These are phyloP conservation scores for Bruguiera hainesii DNA, from an alignment of 441 rosid genomes.

Conservation along the genomic window DNA sequence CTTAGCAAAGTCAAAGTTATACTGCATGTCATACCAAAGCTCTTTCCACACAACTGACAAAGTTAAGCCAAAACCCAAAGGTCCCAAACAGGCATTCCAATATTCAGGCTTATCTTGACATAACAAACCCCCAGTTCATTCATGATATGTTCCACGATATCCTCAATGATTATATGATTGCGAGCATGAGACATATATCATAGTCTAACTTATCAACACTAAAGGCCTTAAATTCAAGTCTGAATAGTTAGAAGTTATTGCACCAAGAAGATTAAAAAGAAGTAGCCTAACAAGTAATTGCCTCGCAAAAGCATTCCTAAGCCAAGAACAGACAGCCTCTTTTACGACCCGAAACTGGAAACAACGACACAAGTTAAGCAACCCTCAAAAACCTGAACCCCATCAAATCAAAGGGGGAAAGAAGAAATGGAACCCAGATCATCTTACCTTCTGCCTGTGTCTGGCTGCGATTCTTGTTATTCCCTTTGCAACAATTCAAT, in stretches of 20 bases:
- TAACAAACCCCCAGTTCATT: neutral
- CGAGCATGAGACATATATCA: no score
- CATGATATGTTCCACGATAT: no score
- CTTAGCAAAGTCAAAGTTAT: neutral
- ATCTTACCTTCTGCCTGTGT: constrained; percentile 50
- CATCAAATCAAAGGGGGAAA: neutral
- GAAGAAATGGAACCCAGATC: constrained; percentile 12
- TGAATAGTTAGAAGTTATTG: no score
- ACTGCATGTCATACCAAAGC: neutral
- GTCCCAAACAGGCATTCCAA: neutral
- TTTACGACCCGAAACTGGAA: no score
- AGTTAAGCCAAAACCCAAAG: neutral
- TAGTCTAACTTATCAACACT: no score
- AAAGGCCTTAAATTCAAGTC: no score
- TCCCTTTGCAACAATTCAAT: constrained; percentile 38
- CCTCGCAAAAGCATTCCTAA: no score
- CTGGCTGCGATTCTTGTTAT: constrained; percentile 21
- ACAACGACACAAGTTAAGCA: no score
- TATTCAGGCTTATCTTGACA: neutral
- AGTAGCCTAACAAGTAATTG: no score
- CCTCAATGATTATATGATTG: no score
- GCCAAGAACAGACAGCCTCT: no score
- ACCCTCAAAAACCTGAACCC: constrained; percentile 1
- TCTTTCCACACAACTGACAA: neutral
- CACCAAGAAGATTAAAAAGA: no score